Percentiles rank a stretch among this genome's conserved stretches.
phyloP scores from a whole-genome alignment of 768 basidiomycete genomes.

The Suillus placidus region DNA sequence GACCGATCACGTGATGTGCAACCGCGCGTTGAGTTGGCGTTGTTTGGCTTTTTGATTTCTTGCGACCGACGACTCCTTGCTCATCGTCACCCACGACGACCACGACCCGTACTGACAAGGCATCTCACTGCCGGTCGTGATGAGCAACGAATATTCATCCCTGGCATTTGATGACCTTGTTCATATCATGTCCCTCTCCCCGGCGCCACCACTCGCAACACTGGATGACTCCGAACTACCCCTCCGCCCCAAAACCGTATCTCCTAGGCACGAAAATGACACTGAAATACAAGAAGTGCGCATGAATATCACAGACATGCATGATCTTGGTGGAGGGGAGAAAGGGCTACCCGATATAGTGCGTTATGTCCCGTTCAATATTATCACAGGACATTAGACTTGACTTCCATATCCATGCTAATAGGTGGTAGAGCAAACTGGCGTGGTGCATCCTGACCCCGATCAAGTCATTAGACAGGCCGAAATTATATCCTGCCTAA shows the following conservation, averaged over 20 bases:
- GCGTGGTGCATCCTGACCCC: slow-evolving; percentile 43
- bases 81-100: slow-evolving; percentile 17
- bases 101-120: slow-evolving; percentile 7
- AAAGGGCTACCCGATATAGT: slow-evolving; percentile 64
- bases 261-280: slow-evolving; percentile 45
- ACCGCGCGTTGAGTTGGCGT: slow-evolving; percentile 41
- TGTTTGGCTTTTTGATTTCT: slow-evolving; percentile 38
- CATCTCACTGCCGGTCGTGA: slow-evolving; percentile 17
- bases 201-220: slow-evolving; percentile 32
- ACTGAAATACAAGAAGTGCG: slow-evolving; percentile 54
- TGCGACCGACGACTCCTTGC: slow-evolving; percentile 13
- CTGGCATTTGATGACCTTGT: slow-evolving; percentile 60
- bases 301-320: slow-evolving; percentile 47
- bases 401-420: neutral
- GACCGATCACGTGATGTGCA: slow-evolving; percentile 33
- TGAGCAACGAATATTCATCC: slow-evolving; percentile 40
- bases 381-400: slow-evolving; percentile 11
- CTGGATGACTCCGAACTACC: slow-evolving; percentile 25
- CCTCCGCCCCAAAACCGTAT: slow-evolving; percentile 23
- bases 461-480: slow-evolving; percentile 60
- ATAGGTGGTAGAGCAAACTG: slow-evolving; percentile 54
- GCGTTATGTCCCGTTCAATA: slow-evolving; percentile 24
- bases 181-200: slow-evolving; percentile 55
- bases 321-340: slow-evolving; percentile 41
- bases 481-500: slow-evolving; percentile 57